These are phyloP conservation scores for Torrubiellomyces zombiae DNA, from an alignment of 2,329 filamentous ascomycete species.

Conservation along the genomic window DNA sequence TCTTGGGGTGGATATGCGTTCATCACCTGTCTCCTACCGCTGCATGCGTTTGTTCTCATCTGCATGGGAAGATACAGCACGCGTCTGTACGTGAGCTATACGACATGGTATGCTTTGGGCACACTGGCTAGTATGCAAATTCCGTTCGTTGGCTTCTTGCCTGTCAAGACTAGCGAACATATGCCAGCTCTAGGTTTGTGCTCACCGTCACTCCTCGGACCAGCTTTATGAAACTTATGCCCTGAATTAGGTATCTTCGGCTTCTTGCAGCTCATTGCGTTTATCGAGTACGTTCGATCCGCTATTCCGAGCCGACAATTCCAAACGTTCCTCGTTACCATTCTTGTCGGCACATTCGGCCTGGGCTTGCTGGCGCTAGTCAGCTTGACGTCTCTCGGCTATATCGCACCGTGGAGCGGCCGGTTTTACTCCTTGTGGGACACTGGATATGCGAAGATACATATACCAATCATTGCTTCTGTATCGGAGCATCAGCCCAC, in stretches of 20 bases:
- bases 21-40: constrained; percentile 90
- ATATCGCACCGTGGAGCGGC: constrained; percentile 93
- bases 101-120: constrained; percentile 92
- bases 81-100: constrained; percentile 89
- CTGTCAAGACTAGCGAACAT: constrained; percentile 92
- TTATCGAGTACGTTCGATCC: constrained; percentile 79
- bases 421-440: constrained; percentile 99
- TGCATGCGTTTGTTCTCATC: constrained; percentile 86
- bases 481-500: constrained; percentile 98
- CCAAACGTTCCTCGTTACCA: constrained; percentile 67
- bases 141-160: constrained; percentile 93
- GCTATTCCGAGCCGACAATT: constrained; percentile 87
- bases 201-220: constrained; percentile 8
- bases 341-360: constrained; percentile 58
- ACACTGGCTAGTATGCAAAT: constrained; percentile 98
- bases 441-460: constrained; percentile 95
- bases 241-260: constrained; percentile 67
- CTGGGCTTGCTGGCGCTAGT: constrained; percentile 61
- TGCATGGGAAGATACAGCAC: constrained; percentile 95
- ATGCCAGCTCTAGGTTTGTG: constrained; percentile 78
- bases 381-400: constrained; percentile 72
- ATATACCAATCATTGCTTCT: constrained; percentile 99
- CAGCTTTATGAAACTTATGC: no score
- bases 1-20: constrained; percentile 99
- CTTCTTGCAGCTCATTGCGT: constrained; percentile 80